phyloP scores from a whole-genome alignment of 1,284 basidiomycete genomes.

The Chalciporus piperatoides region DNA sequence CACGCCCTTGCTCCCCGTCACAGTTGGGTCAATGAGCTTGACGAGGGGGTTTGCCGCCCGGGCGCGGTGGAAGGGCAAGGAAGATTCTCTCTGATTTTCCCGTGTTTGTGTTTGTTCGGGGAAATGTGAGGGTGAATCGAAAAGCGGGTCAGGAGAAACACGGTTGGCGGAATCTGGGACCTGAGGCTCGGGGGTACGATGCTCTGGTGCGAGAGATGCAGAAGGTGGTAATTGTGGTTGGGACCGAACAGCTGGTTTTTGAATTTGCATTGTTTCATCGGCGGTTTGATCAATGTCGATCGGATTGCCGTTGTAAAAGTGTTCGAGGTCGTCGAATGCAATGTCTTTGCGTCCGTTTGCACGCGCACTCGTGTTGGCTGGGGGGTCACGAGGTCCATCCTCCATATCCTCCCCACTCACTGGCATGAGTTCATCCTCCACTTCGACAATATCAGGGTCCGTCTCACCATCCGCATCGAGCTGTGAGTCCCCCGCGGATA shows the following conservation, averaged over 20 bases:
- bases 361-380: background rate
- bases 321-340: slow-evolving; percentile 29
- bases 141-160: slow-evolving; percentile 27
- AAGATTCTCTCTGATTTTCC: slow-evolving; percentile 6
- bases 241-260: slow-evolving; percentile 2
- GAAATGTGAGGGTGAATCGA: slow-evolving; percentile 24
- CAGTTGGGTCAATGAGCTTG: slow-evolving; percentile 44
- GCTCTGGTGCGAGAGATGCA: background rate
- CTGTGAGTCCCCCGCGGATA: slow-evolving; percentile 31
- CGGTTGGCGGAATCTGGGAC: slow-evolving; percentile 15
- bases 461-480: slow-evolving; percentile 35
- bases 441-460: slow-evolving; percentile 30
- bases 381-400: slow-evolving; percentile 3
- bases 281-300: slow-evolving; percentile 29
- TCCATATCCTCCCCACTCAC: slow-evolving; percentile 23
- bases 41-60: slow-evolving; percentile 51
- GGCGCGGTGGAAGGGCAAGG: slow-evolving; percentile 42
- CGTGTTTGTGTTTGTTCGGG: slow-evolving; percentile 5
- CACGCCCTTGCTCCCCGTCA: slow-evolving; percentile 19
- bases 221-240: slow-evolving; percentile 2
- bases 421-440: slow-evolving; percentile 35
- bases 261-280: slow-evolving; percentile 15
- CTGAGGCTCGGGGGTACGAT: slow-evolving; percentile 1
- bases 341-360: slow-evolving; percentile 5
- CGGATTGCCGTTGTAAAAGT: slow-evolving; percentile 30